phyloP scores from a whole-genome alignment of 1,139 yeast genomes.

The Hansenula lynferdii region DNA sequence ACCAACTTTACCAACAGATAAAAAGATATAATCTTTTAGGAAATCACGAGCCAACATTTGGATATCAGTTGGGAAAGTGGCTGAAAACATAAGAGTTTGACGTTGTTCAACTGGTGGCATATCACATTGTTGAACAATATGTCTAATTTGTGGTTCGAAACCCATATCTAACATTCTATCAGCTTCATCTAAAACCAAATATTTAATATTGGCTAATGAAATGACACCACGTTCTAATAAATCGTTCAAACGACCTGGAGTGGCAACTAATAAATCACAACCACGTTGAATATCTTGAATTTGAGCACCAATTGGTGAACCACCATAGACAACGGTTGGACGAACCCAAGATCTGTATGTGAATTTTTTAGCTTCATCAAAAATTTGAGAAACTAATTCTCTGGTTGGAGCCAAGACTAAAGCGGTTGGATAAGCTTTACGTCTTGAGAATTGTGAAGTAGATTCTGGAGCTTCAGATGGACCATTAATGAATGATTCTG shows the following conservation, averaged over 20 bases:
- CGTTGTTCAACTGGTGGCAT: conserved; percentile 90
- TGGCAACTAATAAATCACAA: conserved; percentile 93
- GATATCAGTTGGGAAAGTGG: conserved; percentile 97
- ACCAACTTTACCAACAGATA: conserved; percentile 98
- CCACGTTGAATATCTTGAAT: conserved; percentile 89
- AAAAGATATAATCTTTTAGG: conserved; percentile 90
- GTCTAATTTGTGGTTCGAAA: conserved; percentile 98
- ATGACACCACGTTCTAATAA: conserved; percentile 92
- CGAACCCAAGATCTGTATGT: conserved; percentile 98
- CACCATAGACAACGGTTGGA: conserved; percentile 97
- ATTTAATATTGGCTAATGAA: conserved; percentile 84
- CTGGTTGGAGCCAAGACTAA: conserved; percentile 97
- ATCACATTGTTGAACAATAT: conserved; percentile 95
- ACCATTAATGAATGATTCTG: conserved; percentile 86
- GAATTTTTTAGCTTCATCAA: conserved; percentile 92
- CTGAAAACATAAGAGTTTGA: conserved; percentile 98
- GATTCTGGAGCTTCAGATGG: conserved; percentile 64
- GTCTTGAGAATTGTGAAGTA: conserved; percentile 53
- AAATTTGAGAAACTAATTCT: conserved; percentile 96
- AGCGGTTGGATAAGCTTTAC: conserved; percentile 91
- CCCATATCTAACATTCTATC: conserved; percentile 99
- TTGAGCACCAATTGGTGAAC: conserved; percentile 90
- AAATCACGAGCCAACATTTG: conserved; percentile 97
- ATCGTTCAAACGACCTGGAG: conserved; percentile 98
- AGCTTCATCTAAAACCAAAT: conserved; percentile 96